Evolutionary conservation across 78 protist genomes (phyloP).

Genomic region (Polysphondylium violaceum): DNA sequence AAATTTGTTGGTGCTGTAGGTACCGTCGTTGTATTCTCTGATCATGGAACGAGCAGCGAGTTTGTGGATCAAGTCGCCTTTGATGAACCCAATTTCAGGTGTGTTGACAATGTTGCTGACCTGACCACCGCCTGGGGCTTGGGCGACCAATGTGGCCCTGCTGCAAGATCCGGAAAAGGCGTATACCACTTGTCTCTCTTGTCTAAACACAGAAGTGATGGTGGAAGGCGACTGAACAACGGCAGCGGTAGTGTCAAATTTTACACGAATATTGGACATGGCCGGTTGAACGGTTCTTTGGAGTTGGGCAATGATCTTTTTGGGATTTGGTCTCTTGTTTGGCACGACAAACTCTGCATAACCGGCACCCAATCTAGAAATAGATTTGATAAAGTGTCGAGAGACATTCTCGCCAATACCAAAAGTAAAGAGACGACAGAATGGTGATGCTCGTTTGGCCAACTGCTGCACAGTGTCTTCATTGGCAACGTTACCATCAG

Average conservation of each 20-base stretch:
- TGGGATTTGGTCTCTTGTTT: conserved; percentile 59
- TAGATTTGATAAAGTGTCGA: conserved; percentile 49
- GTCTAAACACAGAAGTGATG: conserved; percentile 42
- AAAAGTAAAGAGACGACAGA: conserved; percentile 47
- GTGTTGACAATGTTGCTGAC: conserved; percentile 56
- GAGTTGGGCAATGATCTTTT: conserved; percentile 47
- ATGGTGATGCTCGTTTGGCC: conserved; percentile 18
- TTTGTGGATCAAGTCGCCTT: conserved; percentile 56
- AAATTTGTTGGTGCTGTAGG: conserved; percentile 11
- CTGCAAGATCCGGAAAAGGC: conserved; percentile 67
- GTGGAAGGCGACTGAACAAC: conserved; percentile 48
- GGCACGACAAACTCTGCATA: conserved; percentile 61
- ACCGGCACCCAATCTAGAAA: conserved; percentile 66
- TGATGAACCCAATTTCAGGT: conserved; percentile 69
- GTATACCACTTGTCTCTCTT: conserved; percentile 59
- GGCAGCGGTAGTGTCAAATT: conserved; percentile 46
- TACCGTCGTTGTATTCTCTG: conserved; percentile 79
- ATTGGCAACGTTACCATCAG: conserved; percentile 80
- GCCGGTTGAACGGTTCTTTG: conserved; percentile 55
- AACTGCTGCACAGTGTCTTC: conserved; percentile 9
- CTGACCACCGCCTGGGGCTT: conserved; percentile 76
- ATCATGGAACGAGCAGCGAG: conserved; percentile 81
- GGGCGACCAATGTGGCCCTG: conserved; percentile 52
- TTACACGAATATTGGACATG: conserved; percentile 51
- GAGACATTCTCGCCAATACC: conserved; percentile 61